phyloP scores from a whole-genome alignment of 768 basidiomycete species.

The Rhodotorula diobovata region DNA sequence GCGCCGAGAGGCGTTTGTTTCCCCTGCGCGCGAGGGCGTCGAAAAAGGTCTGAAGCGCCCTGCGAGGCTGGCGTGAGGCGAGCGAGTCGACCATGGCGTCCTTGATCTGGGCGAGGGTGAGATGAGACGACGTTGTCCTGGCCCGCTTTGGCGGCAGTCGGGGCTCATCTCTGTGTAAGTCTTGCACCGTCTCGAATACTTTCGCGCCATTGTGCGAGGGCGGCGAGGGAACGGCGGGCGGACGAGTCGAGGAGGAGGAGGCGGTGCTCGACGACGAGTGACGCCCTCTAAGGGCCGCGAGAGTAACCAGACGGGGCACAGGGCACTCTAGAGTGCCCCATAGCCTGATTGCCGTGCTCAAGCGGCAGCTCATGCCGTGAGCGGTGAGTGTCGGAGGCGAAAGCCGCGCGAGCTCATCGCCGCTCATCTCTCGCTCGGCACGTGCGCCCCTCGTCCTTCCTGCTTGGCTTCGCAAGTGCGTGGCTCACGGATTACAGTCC shows the following conservation, averaged over 20 bases:
- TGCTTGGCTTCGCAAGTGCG: no score
- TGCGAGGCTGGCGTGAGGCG: background rate
- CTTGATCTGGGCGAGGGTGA: background rate
- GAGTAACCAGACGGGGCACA: no score
- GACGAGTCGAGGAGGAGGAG: background rate
- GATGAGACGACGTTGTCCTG: background rate
- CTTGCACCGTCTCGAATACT: background rate
- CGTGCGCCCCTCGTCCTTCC: no score
- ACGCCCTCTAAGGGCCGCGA: no score
- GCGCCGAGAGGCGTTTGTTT: background rate
- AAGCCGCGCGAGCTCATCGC: no score
- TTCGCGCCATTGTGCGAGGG: no score
- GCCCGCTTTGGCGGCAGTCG: background rate
- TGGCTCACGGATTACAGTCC: no score
- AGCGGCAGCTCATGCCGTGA: background rate
- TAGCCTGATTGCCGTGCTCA: background rate
- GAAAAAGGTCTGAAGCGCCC: conserved; percentile 1
- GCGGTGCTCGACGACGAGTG: background rate
- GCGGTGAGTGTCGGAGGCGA: no score
- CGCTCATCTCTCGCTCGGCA: no score
- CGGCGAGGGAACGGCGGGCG: no score
- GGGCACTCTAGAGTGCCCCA: no score
- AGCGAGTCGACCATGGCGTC: background rate
- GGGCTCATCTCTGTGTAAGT: background rate
- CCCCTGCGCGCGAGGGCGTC: background rate